Percentiles rank a stretch among this genome's conserved stretches.
These are phyloP conservation scores for Cladophialophora immunda DNA, from an alignment of 2,329 filamentous ascomycete species.

Conservation along the genomic window DNA sequence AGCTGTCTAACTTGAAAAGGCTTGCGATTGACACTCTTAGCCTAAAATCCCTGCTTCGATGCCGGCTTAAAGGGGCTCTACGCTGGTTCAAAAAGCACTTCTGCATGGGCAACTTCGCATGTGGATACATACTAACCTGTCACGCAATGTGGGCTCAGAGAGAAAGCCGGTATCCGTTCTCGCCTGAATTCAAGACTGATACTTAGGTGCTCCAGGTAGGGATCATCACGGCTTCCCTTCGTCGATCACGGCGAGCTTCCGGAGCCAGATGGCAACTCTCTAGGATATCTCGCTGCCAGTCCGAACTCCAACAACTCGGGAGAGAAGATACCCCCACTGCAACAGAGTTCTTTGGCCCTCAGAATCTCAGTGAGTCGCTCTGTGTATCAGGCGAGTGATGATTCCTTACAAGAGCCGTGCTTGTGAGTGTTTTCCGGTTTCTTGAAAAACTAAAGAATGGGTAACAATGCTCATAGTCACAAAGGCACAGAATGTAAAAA, in stretches of 20 bases:
- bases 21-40: neutral
- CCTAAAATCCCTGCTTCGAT: neutral
- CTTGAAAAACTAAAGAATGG: neutral
- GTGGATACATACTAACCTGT: neutral
- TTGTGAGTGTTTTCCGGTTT: neutral
- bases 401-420: constrained; percentile 4
- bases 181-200: neutral
- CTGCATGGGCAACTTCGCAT: neutral
- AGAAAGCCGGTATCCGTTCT: neutral
- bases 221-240: neutral
- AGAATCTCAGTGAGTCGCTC: neutral
- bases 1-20: neutral
- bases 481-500: constrained; percentile 1
- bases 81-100: neutral
- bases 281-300: neutral
- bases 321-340: neutral
- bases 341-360: neutral
- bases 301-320: neutral
- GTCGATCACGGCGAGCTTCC: constrained; percentile 1
- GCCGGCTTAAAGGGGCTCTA: neutral
- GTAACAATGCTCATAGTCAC: neutral
- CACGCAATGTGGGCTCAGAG: neutral
- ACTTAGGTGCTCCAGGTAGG: neutral
- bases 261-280: neutral
- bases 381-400: neutral